phyloP scores from a whole-genome alignment of 495 filamentous ascomycete species.

The Tirmania nivea region DNA sequence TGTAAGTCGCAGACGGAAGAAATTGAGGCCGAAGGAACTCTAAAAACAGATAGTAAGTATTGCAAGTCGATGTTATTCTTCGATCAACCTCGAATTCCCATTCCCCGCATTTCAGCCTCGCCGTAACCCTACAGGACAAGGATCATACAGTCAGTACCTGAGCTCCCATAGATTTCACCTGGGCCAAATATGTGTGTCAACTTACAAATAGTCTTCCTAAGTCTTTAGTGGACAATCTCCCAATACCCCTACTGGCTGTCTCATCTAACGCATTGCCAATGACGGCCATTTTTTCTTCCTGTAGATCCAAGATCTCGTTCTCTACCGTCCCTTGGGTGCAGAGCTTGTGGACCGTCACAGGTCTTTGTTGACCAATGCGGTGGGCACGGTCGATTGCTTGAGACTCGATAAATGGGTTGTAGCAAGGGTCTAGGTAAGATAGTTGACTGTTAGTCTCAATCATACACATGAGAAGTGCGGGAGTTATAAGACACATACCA shows the following conservation, averaged over 20 bases:
- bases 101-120: no score
- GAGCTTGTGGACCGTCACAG: constrained; percentile 57
- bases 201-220: constrained; percentile 54
- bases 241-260: constrained; percentile 40
- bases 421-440: constrained; percentile 46
- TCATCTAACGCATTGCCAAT: constrained; percentile 72
- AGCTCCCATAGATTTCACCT: constrained; percentile 4
- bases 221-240: constrained; percentile 38
- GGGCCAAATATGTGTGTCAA: constrained; percentile 1
- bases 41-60: no score
- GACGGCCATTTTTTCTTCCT: constrained; percentile 46
- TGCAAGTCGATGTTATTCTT: no score
- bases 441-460: no score
- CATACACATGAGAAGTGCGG: no score
- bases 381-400: constrained; percentile 86
- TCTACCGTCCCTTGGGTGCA: constrained; percentile 74
- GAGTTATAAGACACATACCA: constrained; percentile 8
- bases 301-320: constrained; percentile 57
- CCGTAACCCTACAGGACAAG: no score
- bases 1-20: no score
- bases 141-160: neutral
- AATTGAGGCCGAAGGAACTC: no score
- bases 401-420: constrained; percentile 84
- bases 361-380: constrained; percentile 58
- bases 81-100: no score